phyloP scores from a whole-genome alignment of 177 flowering plant species.

The Vitis hybrid region DNA sequence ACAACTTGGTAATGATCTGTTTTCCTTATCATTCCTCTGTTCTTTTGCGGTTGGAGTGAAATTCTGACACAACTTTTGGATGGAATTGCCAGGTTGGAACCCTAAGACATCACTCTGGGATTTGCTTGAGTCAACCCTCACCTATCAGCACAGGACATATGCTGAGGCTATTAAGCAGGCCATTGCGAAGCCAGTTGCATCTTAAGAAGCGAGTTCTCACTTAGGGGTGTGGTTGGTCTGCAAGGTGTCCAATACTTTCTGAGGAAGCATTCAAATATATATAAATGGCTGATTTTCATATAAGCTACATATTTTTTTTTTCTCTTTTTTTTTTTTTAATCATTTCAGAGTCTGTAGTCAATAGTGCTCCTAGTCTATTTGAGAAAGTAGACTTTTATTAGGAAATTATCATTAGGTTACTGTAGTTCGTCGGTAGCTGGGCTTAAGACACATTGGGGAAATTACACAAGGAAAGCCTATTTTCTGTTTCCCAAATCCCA shows the following conservation, averaged over 20 bases:
- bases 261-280: constrained; percentile 8
- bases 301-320: constrained; percentile 7
- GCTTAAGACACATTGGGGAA: not conserved
- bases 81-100: constrained; percentile 67
- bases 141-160: constrained; percentile 95
- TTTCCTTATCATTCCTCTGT: not conserved
- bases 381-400: constrained; percentile 1
- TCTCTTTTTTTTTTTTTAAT: not conserved
- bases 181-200: constrained; percentile 60
- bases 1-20: constrained; percentile 69
- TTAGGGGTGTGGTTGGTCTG: constrained; percentile 2
- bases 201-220: constrained; percentile 29
- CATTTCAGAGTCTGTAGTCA: constrained; percentile 4
- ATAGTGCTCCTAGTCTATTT: constrained; percentile 4
- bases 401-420: not conserved
- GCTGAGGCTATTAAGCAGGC: constrained; percentile 86
- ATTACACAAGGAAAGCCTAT: constrained; percentile 9
- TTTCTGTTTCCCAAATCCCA: not conserved
- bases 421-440: not conserved
- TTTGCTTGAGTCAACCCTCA: constrained; percentile 89
- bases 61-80: too few relatives aligned
- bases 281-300: constrained; percentile 11
- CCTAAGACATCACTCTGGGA: constrained; percentile 99
- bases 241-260: constrained; percentile 11
- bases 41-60: not conserved